These are phyloP conservation scores for Lojkania enalia DNA, from an alignment of 2,329 filamentous ascomycete species.

Conservation along the genomic window DNA sequence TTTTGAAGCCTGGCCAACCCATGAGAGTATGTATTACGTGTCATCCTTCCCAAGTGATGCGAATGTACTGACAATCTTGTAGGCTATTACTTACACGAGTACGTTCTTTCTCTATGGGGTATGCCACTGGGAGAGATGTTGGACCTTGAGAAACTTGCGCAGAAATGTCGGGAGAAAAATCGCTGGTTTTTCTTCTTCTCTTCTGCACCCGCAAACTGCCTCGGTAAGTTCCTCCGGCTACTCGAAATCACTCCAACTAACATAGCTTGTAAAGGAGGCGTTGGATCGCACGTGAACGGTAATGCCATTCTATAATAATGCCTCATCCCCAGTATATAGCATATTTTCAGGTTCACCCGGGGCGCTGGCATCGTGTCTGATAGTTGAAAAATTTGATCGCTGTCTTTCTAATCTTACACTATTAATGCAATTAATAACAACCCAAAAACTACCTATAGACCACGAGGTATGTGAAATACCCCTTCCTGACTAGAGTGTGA, in stretches of 20 bases:
- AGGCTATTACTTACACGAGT: conserved; percentile 43
- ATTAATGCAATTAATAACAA: not conserved
- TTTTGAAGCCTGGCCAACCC: conserved; percentile 66
- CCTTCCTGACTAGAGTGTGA: too few species aligned
- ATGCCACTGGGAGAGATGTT: conserved; percentile 48
- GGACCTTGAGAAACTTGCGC: conserved; percentile 56
- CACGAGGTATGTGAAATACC: too few species aligned
- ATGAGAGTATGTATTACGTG: conserved; percentile 42
- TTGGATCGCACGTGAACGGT: conserved; percentile 50
- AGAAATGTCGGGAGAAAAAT: conserved; percentile 58
- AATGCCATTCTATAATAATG: conserved; percentile 40
- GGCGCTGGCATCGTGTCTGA: too few species aligned
- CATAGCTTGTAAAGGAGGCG: conserved; percentile 36
- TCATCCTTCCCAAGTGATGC: not conserved
- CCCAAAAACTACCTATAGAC: not conserved
- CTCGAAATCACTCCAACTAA: conserved; percentile 1
- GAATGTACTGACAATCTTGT: conserved; percentile 6
- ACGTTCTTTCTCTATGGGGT: conserved; percentile 45
- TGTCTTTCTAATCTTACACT: not conserved
- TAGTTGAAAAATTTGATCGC: not conserved
- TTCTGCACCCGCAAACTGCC: conserved; percentile 62
- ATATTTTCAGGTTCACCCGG: too few species aligned
- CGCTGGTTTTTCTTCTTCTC: conserved; percentile 66
- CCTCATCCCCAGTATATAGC: not conserved
- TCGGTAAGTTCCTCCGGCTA: conserved; percentile 40